Base-by-base conservation (phyloP, 805 yeast species). In the Kazachstania kunashirensis region DNA sequence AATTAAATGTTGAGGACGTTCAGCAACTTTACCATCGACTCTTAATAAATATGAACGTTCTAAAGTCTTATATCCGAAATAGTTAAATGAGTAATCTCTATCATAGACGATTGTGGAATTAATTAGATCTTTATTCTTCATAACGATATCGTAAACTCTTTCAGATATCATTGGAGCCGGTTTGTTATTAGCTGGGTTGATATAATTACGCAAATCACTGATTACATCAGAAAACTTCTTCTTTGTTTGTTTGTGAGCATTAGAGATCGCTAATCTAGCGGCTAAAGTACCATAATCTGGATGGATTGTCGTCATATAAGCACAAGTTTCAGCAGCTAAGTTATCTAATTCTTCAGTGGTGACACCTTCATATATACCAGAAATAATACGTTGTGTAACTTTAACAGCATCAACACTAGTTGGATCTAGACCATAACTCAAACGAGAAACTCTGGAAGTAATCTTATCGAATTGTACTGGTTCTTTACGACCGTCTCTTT, bases 251-350 rank as follows among this genome's bases (percentile, higher is more conserved):
- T 84, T 84, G 68, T 89, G 96, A 54, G 89, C 69, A 60, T 84
- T 84, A 30, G 94, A 80, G 32, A 89, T 79, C 19, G 96, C 96
- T 40, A 89, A 77, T 62, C 97, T 77, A 17, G 96, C 96, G 37
- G 96, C 96, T 49, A 86, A 70, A 29, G 77, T 76, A 23, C 96
- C 94, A 52, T 89, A 88, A 63, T 89, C 96, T n/a, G 96, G 96
- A 61, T 89, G 97, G 44, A 82, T 75, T 12, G 96, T 88, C 39
- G 96, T 84, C 94, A 89, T 81, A 51, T 79, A 81, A 29, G 96
- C 96, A 36, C 95, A 89, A 24, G 95, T 84, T 63, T 89, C 97
- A 29, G 96, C 96, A 29, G 96, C 85, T 31, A 78, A 63, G 49
- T 75, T 73, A 46, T 76, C 83, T 38, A 80, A 66, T 59, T 86